Evolutionary conservation across 352 stramenopile genomes (phyloP).

Genomic region (Pythium apleroticum): DNA sequence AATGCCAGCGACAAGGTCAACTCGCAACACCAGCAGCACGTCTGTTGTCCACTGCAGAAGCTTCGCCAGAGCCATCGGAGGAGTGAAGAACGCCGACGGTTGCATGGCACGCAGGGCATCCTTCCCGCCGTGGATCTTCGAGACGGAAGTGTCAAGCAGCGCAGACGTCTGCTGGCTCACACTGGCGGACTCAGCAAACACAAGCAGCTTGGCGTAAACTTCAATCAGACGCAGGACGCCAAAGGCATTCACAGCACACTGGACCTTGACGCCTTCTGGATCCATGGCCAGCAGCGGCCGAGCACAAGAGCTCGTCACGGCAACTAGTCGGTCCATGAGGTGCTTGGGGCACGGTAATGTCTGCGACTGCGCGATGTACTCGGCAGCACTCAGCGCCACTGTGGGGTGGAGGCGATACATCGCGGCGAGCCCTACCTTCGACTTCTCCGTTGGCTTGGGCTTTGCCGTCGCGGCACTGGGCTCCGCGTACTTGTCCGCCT

Average conservation of each 20-base stretch:
- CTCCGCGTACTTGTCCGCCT: constrained; percentile 40
- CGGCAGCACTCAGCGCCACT: constrained; percentile 57
- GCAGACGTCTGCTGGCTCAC: constrained; percentile 50
- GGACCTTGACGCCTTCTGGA: constrained; percentile 36
- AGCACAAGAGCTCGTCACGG: constrained; percentile 41
- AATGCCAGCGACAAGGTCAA: constrained; percentile 36
- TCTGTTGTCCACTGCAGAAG: constrained; percentile 56
- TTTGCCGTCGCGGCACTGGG: not conserved
- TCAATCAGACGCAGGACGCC: constrained; percentile 66
- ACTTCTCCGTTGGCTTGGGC: constrained; percentile 39
- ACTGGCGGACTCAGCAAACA: constrained; percentile 51
- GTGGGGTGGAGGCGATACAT: constrained; percentile 50
- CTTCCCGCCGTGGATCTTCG: constrained; percentile 37
- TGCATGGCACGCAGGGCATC: constrained; percentile 51
- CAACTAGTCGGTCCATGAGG: constrained; percentile 48
- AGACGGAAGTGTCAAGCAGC: constrained; percentile 34
- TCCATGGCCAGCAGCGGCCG: constrained; percentile 48
- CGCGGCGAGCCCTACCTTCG: constrained; percentile 19
- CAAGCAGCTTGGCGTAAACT: constrained; percentile 61
- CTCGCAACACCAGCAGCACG: constrained; percentile 53
- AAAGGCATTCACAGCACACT: constrained; percentile 56
- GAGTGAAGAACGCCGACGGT: constrained; percentile 62
- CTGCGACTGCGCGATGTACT: constrained; percentile 62
- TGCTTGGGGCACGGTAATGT: constrained; percentile 46
- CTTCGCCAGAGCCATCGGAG: constrained; percentile 39